Evolutionary conservation across 2,329 filamentous ascomycete species (phyloP), one percentile per base, ranked within the genome.

Genomic region (Xylaria sp.): DNA sequence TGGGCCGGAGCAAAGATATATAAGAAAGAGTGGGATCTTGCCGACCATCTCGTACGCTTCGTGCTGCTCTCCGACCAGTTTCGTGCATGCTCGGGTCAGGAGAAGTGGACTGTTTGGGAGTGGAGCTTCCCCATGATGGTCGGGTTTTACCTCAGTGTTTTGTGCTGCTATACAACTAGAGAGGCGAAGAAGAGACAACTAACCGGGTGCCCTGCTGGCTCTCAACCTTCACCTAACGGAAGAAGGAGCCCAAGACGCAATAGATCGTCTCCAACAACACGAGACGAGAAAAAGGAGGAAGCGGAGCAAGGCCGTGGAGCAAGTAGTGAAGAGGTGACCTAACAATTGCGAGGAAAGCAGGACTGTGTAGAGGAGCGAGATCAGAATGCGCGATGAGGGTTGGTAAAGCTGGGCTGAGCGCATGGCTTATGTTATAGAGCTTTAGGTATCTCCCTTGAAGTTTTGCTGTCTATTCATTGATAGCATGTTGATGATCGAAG

Each of bases 41-140:
- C 71, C 6, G 74, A 75, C 63, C 69, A 77, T 56, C 64, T 77
- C 53, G 44, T 68, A n/a, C 73, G 75, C 59, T 77, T 76, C 67
- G 73, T 76, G 42, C 69, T 77, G 60, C 65, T 72, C 31, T 71
- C 75, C 53, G 75, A 77, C 36, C 68, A 65, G 49, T 69, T 64
- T 36, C 75, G 75, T 9, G 54, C 67, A 4, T 60, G 56, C 56
- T 72, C 70, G 15, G 65, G 72, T 42, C 71, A 71, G 53, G 70
- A 66, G 53, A 72, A 74, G 38, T 76, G 75, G 75, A 63, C 61
- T 2, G 56, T 44, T 7, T 74, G 71, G 73, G 70, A 70, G 5
- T 65, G 59, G 46, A 67, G 51, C 56, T 76, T 76, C 63, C 60
- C 48, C 7, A 54, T 46, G 28, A 73, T 73, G 40, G 61, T 74